These are phyloP conservation scores for Ascochyta lentis DNA, from an alignment of 2,329 filamentous ascomycete species.

Conservation along the genomic window DNA sequence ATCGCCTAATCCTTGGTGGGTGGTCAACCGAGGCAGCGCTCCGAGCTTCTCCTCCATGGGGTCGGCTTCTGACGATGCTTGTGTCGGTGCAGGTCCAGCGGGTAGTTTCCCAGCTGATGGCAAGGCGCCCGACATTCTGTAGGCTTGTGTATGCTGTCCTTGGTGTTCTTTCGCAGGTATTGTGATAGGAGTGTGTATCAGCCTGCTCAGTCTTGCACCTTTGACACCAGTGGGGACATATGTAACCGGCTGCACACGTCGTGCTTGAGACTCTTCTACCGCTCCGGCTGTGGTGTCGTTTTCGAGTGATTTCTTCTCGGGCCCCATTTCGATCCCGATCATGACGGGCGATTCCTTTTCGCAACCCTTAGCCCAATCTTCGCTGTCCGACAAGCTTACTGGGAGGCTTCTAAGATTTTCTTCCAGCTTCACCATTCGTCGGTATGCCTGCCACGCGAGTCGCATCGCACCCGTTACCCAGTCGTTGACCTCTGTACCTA, in stretches of 20 bases:
- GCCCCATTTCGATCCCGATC: constrained; percentile 18
- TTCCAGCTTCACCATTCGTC: constrained; percentile 25
- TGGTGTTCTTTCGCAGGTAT: neutral
- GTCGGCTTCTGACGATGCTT: neutral
- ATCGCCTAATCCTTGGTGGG: neutral
- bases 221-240: constrained; percentile 13
- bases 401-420: constrained; percentile 19
- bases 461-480: constrained; percentile 21
- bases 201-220: constrained; percentile 8
- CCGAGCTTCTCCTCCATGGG: neutral
- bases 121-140: constrained; percentile 10
- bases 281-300: constrained; percentile 1
- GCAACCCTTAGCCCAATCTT: constrained; percentile 6
- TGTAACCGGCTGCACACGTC: constrained; percentile 9
- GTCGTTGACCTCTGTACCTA: constrained; percentile 16
- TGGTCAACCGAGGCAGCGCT: neutral
- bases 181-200: neutral
- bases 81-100: constrained; percentile 3
- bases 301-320: neutral
- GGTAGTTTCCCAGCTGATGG: constrained; percentile 1
- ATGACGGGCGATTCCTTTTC: constrained; percentile 12
- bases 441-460: constrained; percentile 33
- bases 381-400: constrained; percentile 5
- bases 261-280: neutral
- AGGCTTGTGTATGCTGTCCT: neutral